A percentile compares a stretch with the other conserved stretches of the same genome.
phyloP scores from a whole-genome alignment of 768 basidiomycete species.

The Lentinula boryana region DNA sequence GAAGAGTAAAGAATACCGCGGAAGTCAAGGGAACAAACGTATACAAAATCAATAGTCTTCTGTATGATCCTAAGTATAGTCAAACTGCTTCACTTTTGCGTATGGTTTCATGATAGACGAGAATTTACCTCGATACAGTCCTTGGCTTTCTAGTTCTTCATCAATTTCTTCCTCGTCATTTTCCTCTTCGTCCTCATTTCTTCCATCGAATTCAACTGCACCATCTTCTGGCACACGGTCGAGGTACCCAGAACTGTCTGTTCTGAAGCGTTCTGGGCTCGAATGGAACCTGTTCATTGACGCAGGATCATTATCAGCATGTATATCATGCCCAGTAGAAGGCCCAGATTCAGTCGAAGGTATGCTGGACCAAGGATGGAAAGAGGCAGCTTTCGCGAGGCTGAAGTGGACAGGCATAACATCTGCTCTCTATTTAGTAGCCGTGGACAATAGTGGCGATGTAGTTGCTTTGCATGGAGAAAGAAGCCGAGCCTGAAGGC shows the following conservation, averaged over 20 bases:
- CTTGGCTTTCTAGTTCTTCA: slow-evolving; percentile 19
- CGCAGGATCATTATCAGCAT: neutral
- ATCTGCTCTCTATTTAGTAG: neutral
- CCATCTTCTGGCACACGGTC: slow-evolving; percentile 34
- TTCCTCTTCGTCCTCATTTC: slow-evolving; percentile 29
- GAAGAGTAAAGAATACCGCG: slow-evolving; percentile 38
- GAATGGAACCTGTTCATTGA: neutral
- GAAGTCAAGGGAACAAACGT: slow-evolving; percentile 53
- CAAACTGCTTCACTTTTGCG: neutral
- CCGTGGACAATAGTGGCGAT: neutral
- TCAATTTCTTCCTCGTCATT: slow-evolving; percentile 28
- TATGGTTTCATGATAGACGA: neutral
- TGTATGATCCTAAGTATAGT: slow-evolving; percentile 52
- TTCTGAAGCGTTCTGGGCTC: slow-evolving; percentile 28
- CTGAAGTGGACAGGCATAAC: neutral
- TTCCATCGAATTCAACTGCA: slow-evolving; percentile 13
- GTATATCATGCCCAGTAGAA: neutral
- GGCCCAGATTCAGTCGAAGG: neutral
- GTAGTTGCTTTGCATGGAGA: neutral
- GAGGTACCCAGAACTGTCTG: slow-evolving; percentile 17
- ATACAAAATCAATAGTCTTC: slow-evolving; percentile 47
- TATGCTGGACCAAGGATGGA: neutral
- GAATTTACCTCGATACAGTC: slow-evolving; percentile 39
- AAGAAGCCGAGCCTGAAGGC: no score
- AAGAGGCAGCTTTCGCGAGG: neutral